A percentile compares a stretch with the other conserved stretches of the same genome.
Conservation (phyloP, 495 filamentous ascomycete species). For the Pyrenula aspistea region DNA sequence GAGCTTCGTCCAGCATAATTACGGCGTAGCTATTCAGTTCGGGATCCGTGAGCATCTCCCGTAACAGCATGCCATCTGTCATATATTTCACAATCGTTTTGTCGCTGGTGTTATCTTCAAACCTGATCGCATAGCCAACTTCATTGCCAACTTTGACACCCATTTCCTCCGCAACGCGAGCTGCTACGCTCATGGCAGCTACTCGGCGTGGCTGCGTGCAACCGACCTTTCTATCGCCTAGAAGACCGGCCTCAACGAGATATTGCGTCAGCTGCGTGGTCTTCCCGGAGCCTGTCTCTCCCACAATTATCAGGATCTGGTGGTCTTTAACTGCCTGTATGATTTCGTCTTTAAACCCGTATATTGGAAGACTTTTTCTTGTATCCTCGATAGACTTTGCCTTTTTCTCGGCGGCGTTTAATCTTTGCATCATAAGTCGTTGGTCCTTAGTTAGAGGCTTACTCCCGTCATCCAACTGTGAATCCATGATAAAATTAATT, state of each 20-base stretch:
- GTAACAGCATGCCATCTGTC: conserved; percentile 94
- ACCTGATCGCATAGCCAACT: conserved; percentile 91
- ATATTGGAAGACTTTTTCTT: conserved; percentile 83
- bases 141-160: conserved; percentile 83
- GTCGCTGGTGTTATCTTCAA: conserved; percentile 86
- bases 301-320: conserved; percentile 78
- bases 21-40: conserved; percentile 75
- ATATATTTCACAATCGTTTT: conserved; percentile 94
- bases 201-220: conserved; percentile 82
- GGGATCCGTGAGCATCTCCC: conserved; percentile 86
- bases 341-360: conserved; percentile 64
- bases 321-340: conserved; percentile 66
- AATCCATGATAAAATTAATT: conserved; percentile 77
- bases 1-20: conserved; percentile 95
- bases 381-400: conserved; percentile 80
- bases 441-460: conserved; percentile 67
- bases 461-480: conserved; percentile 53
- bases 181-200: conserved; percentile 90
- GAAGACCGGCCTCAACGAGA: conserved; percentile 79
- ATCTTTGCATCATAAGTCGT: conserved; percentile 58
- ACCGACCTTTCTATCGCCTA: conserved; percentile 47
- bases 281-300: conserved; percentile 81
- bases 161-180: conserved; percentile 90
- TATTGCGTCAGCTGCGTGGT: conserved; percentile 86
- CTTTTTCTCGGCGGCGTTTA: conserved; percentile 81